Base-by-base conservation (phyloP, 2,329 filamentous ascomycete species). In the Exophiala mesophila region DNA sequence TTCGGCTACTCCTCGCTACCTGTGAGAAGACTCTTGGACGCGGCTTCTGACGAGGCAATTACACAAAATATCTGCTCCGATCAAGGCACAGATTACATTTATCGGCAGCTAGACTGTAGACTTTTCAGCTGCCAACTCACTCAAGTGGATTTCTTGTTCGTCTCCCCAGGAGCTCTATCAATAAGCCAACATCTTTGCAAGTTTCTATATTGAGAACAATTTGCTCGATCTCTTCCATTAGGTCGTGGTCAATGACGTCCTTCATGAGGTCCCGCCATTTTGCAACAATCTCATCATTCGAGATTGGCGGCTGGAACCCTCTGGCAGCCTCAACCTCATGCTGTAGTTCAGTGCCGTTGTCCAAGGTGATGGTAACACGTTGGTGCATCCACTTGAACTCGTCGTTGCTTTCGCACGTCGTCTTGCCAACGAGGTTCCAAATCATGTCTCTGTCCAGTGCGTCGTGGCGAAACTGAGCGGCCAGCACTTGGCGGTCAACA, bases 261-360 rank as follows among this genome's bases (percentile, higher is more conserved):
- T 47, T 38, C 2, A 58, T 58, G 13, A 64, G 39, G 9, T 33
- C 36, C 30, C 55, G 51, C 55, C 58, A 68, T 45, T 67, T 68
- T 5, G 54, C 45, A 5, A 62, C 37, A 19, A 68, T 63, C 29
- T 66, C 63, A 9, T 63, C 55, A 47, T 67, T 66, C 3, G 57
- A 54, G n/a, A 68, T 39, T 3, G 55, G 49, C 2, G 61, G 61
- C 18, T 57, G 37, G 4, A 63, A 49, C 3, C 63, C 63, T 34
- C 52, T 59, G 0, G 65, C 55, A 46, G 52, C 6, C 53, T 40
- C 3, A 59, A 42, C 12, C 24, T 26, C 19, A 3, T 15, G n/a
- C 8, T 42, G 4, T 38, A 47, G 17, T 51, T 41, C 9, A 43
- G 53, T 16, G 6, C 23, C 23, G 12, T 26, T 12, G 7, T 12